These are phyloP conservation scores for Debaryomycetaceae sp. DNA, from an alignment of 1,139 yeast species.

Conservation along the genomic window DNA sequence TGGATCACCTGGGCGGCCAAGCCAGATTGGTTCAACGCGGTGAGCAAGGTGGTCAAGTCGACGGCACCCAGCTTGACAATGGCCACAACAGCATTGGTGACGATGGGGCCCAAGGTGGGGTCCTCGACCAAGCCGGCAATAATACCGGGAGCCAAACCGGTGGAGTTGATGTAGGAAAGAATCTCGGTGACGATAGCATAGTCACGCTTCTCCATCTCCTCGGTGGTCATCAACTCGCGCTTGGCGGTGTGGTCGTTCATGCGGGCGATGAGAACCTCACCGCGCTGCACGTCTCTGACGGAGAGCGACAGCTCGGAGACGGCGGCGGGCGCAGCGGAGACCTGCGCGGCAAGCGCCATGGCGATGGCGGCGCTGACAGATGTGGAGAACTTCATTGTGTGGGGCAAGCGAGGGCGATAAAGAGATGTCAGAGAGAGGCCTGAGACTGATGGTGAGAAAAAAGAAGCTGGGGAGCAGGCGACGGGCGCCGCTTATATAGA, in stretches of 20 bases:
- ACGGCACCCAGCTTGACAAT: slow-evolving; percentile 32
- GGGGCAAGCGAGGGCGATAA: slow-evolving; percentile 3
- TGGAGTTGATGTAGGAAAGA: slow-evolving; percentile 33
- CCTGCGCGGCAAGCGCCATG: slow-evolving; percentile 28
- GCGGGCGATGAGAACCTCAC: slow-evolving; percentile 25
- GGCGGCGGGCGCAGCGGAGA: slow-evolving; percentile 33
- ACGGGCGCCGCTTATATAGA: slow-evolving; percentile 1
- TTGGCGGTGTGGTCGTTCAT: slow-evolving; percentile 27
- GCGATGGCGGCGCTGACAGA: slow-evolving; percentile 26
- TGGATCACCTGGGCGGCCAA: slow-evolving; percentile 37
- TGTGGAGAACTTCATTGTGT: slow-evolving; percentile 27
- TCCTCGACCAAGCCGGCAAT: slow-evolving; percentile 32
- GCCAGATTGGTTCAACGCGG: slow-evolving; percentile 42
- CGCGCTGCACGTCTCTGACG: slow-evolving; percentile 27
- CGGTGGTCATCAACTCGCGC: slow-evolving; percentile 23
- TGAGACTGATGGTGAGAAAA: slow-evolving; percentile 1
- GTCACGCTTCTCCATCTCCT: slow-evolving; percentile 28
- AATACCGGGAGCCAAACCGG: slow-evolving; percentile 38
- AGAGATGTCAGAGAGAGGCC: slow-evolving; percentile 1
- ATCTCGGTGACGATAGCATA: slow-evolving; percentile 40
- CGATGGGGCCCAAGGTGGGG: slow-evolving; percentile 26
- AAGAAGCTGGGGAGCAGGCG: slow-evolving; percentile 1
- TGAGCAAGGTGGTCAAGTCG: slow-evolving; percentile 35
- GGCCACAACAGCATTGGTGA: slow-evolving; percentile 25
- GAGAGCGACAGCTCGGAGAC: slow-evolving; percentile 18